Base-by-base conservation (phyloP, 257 asterid species). In the Rehmannia glutinosa region DNA sequence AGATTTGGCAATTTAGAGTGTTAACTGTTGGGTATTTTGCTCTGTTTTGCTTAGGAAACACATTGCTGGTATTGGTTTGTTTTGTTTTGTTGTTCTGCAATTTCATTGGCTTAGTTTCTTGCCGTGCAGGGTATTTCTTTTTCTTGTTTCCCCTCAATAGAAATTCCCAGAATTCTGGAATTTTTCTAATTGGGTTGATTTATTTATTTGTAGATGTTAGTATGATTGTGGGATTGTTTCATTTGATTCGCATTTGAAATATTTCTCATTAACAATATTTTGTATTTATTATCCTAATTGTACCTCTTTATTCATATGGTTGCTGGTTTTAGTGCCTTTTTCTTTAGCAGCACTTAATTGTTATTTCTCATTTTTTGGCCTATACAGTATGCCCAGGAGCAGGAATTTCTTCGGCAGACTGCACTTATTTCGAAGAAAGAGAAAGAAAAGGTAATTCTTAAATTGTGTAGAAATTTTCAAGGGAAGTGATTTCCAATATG, bases 321-420 rank as follows among this genome's bases (percentile, higher is more conserved):
- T 16, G 17, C 51, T 16, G 32, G 24, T 55, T 68, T 27, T 32
- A 16, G 21, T 70, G 39, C 43, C 25, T 32, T 17, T 57, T 47
- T 33, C 16, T n/a, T n/a, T 7, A 11, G 46, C 27, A 30, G 28
- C 17, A n/a, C 5, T 46, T 17, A 25, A 54, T 41, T 13, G 16
- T 20, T 25, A 1, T 10, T 49, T 67, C 8, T 15, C 10, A 0
- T 45, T 57, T 52, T 52, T 57, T 57, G 28, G 49, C 57, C 21
- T 70, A 47, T 32, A 70, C 97, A 93, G 97, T 93, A 90, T 90
- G 96, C 96, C 41, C 99, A 93, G 78, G 96, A 93, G 85, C 99
- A 93, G 82, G 99, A 94, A 13, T 94, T 82, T 74, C 89, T 90
- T 65, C 83, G 96, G 49, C 99, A 94, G 81, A 71, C 99, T 39